Conservation (phyloP, 73 alveolate species). For the Paramecium biaurelia region DNA sequence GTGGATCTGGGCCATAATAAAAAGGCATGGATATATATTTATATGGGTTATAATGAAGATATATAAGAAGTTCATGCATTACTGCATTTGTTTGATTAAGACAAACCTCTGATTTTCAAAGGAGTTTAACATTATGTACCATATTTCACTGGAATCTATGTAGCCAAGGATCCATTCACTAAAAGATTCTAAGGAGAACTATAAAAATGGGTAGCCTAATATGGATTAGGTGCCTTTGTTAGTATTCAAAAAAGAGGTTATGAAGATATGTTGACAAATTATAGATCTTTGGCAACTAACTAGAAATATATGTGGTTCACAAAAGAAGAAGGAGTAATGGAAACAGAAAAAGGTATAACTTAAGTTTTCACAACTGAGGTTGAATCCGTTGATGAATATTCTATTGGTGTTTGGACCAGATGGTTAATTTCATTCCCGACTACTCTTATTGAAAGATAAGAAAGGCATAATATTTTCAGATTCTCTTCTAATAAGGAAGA, state of each 20-base stretch:
- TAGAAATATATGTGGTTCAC: conserved; percentile 9
- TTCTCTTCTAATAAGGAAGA: conserved; percentile 7
- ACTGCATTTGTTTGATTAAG: not conserved
- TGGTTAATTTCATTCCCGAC: conserved; percentile 40
- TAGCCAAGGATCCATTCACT: conserved; percentile 15
- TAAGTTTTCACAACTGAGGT: not conserved
- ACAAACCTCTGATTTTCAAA: not conserved
- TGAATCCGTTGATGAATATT: conserved; percentile 35
- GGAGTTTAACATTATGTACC: conserved; percentile 37
- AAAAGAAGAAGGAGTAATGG: not conserved
- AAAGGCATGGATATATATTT: conserved; percentile 39
- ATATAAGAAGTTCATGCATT: conserved; percentile 23
- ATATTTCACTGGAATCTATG: not conserved
- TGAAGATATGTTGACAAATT: conserved; percentile 11
- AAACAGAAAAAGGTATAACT: not conserved
- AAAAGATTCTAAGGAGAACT: not conserved
- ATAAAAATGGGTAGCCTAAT: not conserved
- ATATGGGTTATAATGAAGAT: conserved; percentile 32
- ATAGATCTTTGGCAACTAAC: not conserved
- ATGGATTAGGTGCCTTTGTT: not conserved
- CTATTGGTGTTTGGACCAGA: conserved; percentile 36
- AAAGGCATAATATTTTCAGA: conserved; percentile 9
- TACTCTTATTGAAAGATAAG: not conserved
- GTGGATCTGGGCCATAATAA: not conserved
- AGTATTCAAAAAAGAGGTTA: not conserved